Conservation (phyloP, 805 yeast species). For the Cyberlindnera bimundalis region DNA sequence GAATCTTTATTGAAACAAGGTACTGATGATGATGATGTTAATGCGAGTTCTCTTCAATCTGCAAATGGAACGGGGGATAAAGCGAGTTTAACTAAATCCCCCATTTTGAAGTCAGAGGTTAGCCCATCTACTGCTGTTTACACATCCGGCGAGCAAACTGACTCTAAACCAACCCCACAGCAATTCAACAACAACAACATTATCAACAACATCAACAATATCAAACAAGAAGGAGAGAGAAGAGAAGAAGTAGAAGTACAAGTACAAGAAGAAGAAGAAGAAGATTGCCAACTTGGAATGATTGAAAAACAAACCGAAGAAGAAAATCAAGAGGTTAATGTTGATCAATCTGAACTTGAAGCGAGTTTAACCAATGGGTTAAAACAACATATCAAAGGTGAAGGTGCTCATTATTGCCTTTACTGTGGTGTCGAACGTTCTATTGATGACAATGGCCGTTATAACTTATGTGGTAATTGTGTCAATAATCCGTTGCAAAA, state of each 20-base stretch:
- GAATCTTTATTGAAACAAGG: conserved; percentile 19
- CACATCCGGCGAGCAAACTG: conserved; percentile 15
- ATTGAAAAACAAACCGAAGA: no score
- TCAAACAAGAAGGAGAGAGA: conserved; percentile 2
- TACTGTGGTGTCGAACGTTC: conserved; percentile 26
- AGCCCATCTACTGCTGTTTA: conserved; percentile 14
- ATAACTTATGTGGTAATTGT: conserved; percentile 27
- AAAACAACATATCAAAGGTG: neutral
- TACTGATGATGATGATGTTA: conserved; percentile 8
- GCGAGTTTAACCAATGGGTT: conserved; percentile 3
- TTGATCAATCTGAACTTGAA: conserved; percentile 1
- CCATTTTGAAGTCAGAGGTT: conserved; percentile 20
- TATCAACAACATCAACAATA: conserved; percentile 4
- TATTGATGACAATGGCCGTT: conserved; percentile 28
- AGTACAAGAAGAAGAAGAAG: no score
- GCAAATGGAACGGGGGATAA: conserved; percentile 7
- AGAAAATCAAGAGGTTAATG: neutral
- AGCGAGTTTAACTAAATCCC: conserved; percentile 23
- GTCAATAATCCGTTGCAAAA: conserved; percentile 25
- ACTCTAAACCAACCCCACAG: conserved; percentile 17
- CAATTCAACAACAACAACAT: conserved; percentile 7
- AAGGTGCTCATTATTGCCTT: conserved; percentile 15
- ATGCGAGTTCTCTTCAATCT: conserved; percentile 2
- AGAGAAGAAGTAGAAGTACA: no score
- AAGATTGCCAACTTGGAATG: no score